Base-by-base conservation (phyloP, 345 rosid species). In the Hibiscus syriacus region DNA sequence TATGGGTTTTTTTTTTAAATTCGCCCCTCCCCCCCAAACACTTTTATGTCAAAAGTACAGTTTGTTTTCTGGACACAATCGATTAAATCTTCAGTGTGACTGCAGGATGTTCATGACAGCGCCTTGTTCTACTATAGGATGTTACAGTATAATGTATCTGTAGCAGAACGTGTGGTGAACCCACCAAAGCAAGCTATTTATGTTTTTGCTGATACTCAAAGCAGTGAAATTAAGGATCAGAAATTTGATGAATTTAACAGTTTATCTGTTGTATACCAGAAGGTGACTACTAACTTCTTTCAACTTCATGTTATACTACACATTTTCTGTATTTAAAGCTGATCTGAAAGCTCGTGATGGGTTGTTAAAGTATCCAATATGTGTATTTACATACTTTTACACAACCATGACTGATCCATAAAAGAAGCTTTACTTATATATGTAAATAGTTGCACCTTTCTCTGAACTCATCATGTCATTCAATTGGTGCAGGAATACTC, bases 61-160 rank as follows among this genome's bases (percentile, higher is more conserved):
- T 77, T 55, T 52, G 32, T 58, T 70, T 67, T 65, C 29, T 26
- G 12, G 48, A 59, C 25, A 62, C 36, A 14, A 38, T 34, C 22
- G 32, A 61, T 77, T 72, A 58, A 81, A 72, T 67, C 39, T 64
- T 61, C 22, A 61, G 57, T 16, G 68, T 70, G 56, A 67, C 72
- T 76, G 75, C 88, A 93, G 97, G 98, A 93, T 83, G 97, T 93
- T 81, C 98, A 93, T 76, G 98, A 93, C 70, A 82, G 98, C 77
- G 97, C 97, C 80, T 80, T 93, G 73, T 89, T 93, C 87, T 93
- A 93, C 84, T 89, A 87, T 75, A 90, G 98, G 82, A 89, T 91
- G 76, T 81, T 93, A 80, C 91, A 84, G 67, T 59, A 87, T 58
- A 73, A 89, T 73, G 87, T 86, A 70, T 81, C 95, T 26, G 83